These are phyloP conservation scores for Zea luxurians DNA, from an alignment of 176 grass and related monocot species.

Conservation along the genomic window DNA sequence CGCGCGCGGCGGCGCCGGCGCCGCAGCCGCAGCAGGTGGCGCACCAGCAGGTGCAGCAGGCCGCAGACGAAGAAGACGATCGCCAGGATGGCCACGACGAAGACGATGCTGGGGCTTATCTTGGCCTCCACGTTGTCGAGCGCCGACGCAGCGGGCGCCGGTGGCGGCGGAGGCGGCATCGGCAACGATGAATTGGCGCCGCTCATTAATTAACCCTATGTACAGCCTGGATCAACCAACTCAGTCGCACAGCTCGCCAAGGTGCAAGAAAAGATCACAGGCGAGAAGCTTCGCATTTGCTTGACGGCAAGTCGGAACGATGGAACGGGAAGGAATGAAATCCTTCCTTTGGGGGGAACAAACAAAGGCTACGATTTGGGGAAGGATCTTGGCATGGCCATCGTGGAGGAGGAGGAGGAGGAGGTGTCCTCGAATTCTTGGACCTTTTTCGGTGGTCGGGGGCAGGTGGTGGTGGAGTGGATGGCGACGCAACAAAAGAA, in stretches of 20 bases:
- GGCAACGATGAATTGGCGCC: conserved; percentile 22
- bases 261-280: neutral
- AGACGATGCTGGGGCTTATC: conserved; percentile 77
- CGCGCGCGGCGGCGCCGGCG: conserved; percentile 21
- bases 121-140: conserved; percentile 50
- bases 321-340: neutral
- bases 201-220: conserved; percentile 2
- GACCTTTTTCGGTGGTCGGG: neutral
- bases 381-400: conserved; percentile 35
- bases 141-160: neutral
- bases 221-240: neutral
- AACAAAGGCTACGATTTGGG: neutral
- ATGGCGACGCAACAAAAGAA: conserved; percentile 30
- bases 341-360: neutral
- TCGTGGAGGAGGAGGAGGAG: neutral
- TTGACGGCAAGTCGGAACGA: neutral
- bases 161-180: neutral
- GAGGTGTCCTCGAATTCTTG: neutral
- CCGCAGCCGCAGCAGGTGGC: conserved; percentile 53
- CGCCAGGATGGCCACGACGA: conserved; percentile 65
- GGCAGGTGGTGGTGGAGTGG: neutral
- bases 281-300: neutral
- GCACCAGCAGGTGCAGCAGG: conserved; percentile 66
- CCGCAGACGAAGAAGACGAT: conserved; percentile 92
- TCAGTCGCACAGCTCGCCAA: neutral